Conservation (phyloP, 164 flowering plant species). For the Pachysandra terminalis region DNA sequence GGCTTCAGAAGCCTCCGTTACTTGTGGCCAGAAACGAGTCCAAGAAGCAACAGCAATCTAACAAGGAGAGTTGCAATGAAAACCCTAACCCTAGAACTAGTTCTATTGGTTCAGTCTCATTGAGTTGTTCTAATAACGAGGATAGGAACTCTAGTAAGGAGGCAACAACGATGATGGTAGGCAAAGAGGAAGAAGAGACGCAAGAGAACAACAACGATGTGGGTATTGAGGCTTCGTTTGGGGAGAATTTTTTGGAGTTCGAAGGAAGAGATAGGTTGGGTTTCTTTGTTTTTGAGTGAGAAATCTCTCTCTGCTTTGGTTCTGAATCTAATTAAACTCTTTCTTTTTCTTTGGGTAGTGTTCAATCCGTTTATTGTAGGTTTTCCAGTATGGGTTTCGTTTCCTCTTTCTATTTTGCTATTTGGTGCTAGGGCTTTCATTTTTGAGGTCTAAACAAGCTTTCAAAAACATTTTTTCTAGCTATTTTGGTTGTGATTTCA, state of each 20-base stretch:
- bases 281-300: not conserved
- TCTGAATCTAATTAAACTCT: no score
- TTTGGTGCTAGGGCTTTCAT: no score
- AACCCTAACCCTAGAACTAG: slow-evolving; percentile 20
- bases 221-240: slow-evolving; percentile 51
- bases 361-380: no score
- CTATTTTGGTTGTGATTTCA: no score
- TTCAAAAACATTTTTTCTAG: no score
- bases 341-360: no score
- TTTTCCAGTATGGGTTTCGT: no score
- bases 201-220: slow-evolving; percentile 16
- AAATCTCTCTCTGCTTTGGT: not conserved
- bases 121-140: slow-evolving; percentile 9
- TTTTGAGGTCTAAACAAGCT: no score
- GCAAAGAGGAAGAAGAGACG: not conserved
- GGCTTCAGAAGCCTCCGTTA: slow-evolving; percentile 48
- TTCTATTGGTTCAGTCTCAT: slow-evolving; percentile 22
- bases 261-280: slow-evolving; percentile 65
- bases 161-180: not conserved
- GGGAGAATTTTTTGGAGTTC: slow-evolving; percentile 58
- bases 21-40: not conserved
- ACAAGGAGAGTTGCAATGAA: slow-evolving; percentile 12
- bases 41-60: slow-evolving; percentile 5
- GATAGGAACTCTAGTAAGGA: not conserved
- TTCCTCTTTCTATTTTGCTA: no score